phyloP scores from a whole-genome alignment of 345 rosid genomes.

The Eucalyptus virginea region DNA sequence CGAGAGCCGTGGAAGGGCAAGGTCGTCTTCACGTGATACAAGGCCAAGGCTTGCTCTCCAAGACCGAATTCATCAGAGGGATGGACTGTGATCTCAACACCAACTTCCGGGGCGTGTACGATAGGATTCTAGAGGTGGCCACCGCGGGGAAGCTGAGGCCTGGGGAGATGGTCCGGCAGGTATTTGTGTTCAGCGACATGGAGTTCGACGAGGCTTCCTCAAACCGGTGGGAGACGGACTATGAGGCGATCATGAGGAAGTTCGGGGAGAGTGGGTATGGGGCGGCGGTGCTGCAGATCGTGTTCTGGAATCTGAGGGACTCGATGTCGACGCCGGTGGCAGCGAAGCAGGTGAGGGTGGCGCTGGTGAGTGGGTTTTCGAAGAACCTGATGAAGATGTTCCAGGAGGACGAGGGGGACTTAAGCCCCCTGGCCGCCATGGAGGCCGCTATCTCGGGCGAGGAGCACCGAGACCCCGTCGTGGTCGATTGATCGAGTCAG shows the following conservation, averaged over 20 bases:
- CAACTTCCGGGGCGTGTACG: constrained; percentile 39
- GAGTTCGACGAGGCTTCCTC: constrained; percentile 33
- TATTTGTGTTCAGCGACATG: constrained; percentile 67
- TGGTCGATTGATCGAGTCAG: constrained; percentile 3
- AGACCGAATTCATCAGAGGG: constrained; percentile 18
- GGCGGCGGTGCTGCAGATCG: constrained; percentile 30
- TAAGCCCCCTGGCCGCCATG: constrained; percentile 25
- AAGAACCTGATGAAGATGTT: constrained; percentile 54
- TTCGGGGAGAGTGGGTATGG: constrained; percentile 32
- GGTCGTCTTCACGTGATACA: constrained; percentile 11
- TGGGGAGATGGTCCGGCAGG: constrained; percentile 43
- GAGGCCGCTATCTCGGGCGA: constrained; percentile 22
- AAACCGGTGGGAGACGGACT: constrained; percentile 35
- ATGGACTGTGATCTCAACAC: constrained; percentile 22
- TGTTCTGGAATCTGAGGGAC: constrained; percentile 60
- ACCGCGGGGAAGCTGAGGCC: constrained; percentile 23
- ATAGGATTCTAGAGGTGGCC: constrained; percentile 33
- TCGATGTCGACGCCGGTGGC: constrained; percentile 35
- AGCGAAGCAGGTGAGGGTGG: constrained; percentile 25
- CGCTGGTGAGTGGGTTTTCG: constrained; percentile 53
- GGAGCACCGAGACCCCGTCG: constrained; percentile 28
- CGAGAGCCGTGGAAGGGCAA: constrained; percentile 62
- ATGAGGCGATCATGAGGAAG: constrained; percentile 27
- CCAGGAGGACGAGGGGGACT: constrained; percentile 22
- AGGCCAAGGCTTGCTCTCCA: constrained; percentile 11